Conservation (phyloP, 148 eudicot genomes). For the Nepenthes mirabilis region DNA sequence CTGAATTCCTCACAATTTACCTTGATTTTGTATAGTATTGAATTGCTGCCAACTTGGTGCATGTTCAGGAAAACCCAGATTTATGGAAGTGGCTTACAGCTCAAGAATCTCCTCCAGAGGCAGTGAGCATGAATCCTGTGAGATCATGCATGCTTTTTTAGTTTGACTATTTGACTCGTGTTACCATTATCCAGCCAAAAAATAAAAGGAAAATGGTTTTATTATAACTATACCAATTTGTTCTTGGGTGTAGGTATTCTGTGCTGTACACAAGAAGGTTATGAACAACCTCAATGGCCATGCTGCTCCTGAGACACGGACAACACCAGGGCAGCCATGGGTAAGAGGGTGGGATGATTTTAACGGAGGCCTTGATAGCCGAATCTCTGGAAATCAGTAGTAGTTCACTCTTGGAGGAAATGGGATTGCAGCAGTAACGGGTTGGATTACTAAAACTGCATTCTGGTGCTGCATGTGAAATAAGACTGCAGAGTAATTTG, state of each 20-base stretch:
- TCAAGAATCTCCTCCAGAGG: conserved; percentile 80
- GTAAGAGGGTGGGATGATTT: conserved; percentile 99
- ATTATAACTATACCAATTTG: background rate
- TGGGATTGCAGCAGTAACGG: conserved; percentile 4
- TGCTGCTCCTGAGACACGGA: conserved; percentile 79
- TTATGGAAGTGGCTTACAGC: conserved; percentile 89
- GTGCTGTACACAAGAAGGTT: conserved; percentile 56
- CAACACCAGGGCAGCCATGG: conserved; percentile 79
- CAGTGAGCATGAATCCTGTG: conserved; percentile 54
- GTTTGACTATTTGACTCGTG: background rate
- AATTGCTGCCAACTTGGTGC: background rate
- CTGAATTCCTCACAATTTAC: too few relatives aligned
- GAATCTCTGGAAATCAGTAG: conserved; percentile 81
- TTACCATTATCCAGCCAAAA: background rate
- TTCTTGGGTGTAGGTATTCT: conserved; percentile 33
- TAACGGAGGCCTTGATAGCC: conserved; percentile 61
- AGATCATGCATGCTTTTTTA: conserved; percentile 10
- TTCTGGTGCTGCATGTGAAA: too few relatives aligned
- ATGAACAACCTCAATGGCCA: conserved; percentile 45
- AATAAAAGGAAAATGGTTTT: background rate
- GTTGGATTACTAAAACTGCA: too few relatives aligned
- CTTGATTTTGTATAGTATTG: too few relatives aligned
- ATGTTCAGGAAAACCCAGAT: conserved; percentile 81
- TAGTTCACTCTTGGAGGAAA: background rate
- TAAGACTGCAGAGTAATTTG: too few relatives aligned